phyloP scores from a whole-genome alignment of 169 alveolate species.

The Plasmodium yoelii region DNA sequence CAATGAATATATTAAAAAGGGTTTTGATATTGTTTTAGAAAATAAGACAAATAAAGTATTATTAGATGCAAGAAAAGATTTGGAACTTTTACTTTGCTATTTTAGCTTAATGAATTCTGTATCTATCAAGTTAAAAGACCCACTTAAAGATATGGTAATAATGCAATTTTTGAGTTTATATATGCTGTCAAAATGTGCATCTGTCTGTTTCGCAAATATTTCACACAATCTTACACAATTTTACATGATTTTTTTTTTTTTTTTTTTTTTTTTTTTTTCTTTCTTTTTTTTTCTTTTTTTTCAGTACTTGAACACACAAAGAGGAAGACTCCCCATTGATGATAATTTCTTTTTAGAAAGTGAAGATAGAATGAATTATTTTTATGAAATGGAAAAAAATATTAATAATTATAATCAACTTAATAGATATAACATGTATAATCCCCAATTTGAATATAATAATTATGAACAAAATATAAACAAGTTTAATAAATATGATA shows the following conservation, averaged over 20 bases:
- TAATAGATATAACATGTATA: conserved; percentile 1
- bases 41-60: conserved; percentile 68
- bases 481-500: no score
- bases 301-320: conserved; percentile 25
- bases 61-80: conserved; percentile 69
- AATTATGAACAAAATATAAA: no score
- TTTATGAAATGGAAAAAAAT: conserved; percentile 34
- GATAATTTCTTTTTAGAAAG: conserved; percentile 60
- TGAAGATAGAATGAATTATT: conserved; percentile 65
- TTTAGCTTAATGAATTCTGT: conserved; percentile 73
- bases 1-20: conserved; percentile 63
- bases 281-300: conserved; percentile 17
- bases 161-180: not conserved
- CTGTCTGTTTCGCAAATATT: no score
- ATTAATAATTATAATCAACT: not conserved
- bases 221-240: no score
- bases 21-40: conserved; percentile 52
- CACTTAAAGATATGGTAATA: conserved; percentile 58
- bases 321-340: conserved; percentile 23
- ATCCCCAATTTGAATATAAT: not conserved
- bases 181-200: not conserved
- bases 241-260: no score
- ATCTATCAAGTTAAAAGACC: conserved; percentile 58
- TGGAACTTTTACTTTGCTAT: conserved; percentile 57
- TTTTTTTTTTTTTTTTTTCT: no score